Conservation (phyloP, 75 land plant genomes). For the Azolla pinnata region DNA sequence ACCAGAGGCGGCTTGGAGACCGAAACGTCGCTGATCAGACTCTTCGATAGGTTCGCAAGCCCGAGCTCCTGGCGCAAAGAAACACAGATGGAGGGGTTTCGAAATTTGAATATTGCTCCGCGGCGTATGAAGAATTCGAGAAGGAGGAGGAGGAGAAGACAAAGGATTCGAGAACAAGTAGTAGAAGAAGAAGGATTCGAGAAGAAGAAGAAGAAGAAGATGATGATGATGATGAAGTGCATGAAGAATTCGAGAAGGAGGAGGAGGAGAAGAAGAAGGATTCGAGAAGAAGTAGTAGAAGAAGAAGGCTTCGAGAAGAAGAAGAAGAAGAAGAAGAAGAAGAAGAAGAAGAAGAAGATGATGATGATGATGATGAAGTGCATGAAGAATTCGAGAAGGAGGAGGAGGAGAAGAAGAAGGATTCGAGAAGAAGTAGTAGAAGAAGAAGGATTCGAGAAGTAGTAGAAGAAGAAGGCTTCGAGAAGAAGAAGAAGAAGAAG, state of each 20-base stretch:
- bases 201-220: not conserved
- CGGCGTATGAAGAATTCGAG: not conserved
- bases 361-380: not conserved
- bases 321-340: not conserved
- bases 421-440: no score
- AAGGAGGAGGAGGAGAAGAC: not conserved
- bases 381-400: not conserved
- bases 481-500: not conserved
- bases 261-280: no score
- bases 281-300: no score
- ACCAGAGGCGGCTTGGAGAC: not conserved
- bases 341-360: not conserved
- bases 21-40: not conserved
- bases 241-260: not conserved
- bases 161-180: not conserved
- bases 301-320: no score
- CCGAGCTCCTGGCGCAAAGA: constrained; percentile 12
- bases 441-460: no score
- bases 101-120: not conserved
- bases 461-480: not conserved
- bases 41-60: constrained; percentile 2
- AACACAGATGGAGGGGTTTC: no score
- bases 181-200: not conserved
- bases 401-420: no score
- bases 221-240: not conserved